These are phyloP conservation scores for Wickerhamiella sorbophila DNA, from an alignment of 805 yeast genomes.

Conservation along the genomic window DNA sequence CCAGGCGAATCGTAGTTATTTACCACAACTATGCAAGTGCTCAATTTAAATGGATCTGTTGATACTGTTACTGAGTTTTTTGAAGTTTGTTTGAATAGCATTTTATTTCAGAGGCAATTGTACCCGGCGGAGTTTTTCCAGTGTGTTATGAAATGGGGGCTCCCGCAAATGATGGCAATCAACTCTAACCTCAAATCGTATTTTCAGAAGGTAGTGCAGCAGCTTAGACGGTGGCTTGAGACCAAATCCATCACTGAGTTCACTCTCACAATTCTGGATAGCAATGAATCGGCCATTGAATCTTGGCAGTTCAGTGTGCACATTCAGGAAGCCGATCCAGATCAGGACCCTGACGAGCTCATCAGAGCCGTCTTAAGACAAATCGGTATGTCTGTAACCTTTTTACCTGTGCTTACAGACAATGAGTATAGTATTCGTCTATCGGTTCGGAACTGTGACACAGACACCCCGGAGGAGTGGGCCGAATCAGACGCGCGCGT, in stretches of 20 bases:
- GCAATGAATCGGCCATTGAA: constrained; percentile 55
- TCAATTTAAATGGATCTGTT: constrained; percentile 69
- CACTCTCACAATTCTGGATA: constrained; percentile 56
- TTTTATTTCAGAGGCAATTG: constrained; percentile 77
- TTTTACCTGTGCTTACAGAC: constrained; percentile 59
- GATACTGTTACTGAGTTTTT: constrained; percentile 35
- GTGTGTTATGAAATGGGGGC: constrained; percentile 62
- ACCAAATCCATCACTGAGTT: constrained; percentile 53
- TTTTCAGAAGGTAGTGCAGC: constrained; percentile 50
- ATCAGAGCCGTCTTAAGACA: constrained; percentile 76
- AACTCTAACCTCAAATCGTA: constrained; percentile 68
- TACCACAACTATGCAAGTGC: too few species aligned
- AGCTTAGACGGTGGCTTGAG: constrained; percentile 59
- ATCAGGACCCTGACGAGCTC: constrained; percentile 39
- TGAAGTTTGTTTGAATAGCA: constrained; percentile 44
- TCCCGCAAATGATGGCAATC: constrained; percentile 53
- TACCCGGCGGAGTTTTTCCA: constrained; percentile 80
- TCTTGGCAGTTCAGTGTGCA: constrained; percentile 75
- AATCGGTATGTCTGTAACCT: constrained; percentile 75
- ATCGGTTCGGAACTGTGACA: constrained; percentile 57
- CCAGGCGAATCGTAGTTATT: too few species aligned
- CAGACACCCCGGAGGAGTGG: constrained; percentile 71
- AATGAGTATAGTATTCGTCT: constrained; percentile 62
- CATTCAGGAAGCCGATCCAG: constrained; percentile 12
- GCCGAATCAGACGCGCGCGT: constrained; percentile 55